A percentile compares a stretch with the other conserved stretches of the same genome.
Conservation (phyloP, 2,329 filamentous ascomycete species). For the Cadophora malorum region DNA sequence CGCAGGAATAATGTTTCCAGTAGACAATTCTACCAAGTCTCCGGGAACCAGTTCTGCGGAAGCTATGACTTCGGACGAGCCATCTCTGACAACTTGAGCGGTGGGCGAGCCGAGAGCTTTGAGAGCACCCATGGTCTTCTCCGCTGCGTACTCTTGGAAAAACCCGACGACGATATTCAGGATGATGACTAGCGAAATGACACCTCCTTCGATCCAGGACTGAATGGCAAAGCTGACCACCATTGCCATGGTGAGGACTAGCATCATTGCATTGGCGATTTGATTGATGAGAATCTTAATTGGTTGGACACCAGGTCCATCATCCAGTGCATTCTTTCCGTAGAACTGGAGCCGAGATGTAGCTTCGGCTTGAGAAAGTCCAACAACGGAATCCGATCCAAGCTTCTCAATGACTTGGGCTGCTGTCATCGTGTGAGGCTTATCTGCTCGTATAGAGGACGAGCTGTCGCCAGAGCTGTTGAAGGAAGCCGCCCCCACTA, state of each 20-base stretch:
- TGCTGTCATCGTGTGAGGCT: slow-evolving; percentile 8
- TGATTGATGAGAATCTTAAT: slow-evolving; percentile 69
- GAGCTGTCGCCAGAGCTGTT: neutral
- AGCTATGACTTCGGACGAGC: slow-evolving; percentile 56
- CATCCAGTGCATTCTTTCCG: slow-evolving; percentile 53
- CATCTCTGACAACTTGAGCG: slow-evolving; percentile 54
- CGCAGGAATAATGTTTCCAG: slow-evolving; percentile 52
- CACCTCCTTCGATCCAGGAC: slow-evolving; percentile 66
- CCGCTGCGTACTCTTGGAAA: slow-evolving; percentile 59
- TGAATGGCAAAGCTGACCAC: slow-evolving; percentile 61
- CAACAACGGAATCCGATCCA: neutral
- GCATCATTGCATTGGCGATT: slow-evolving; percentile 72
- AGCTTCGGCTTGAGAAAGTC: neutral
- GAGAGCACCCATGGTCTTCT: slow-evolving; percentile 60
- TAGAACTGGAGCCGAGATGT: neutral
- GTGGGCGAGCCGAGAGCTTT: slow-evolving; percentile 40
- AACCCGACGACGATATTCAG: slow-evolving; percentile 67
- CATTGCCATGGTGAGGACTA: slow-evolving; percentile 66
- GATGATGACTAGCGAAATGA: slow-evolving; percentile 61
- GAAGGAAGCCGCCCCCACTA: neutral
- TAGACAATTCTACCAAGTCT: slow-evolving; percentile 62
- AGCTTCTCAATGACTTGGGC: slow-evolving; percentile 7
- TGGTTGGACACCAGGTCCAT: slow-evolving; percentile 63
- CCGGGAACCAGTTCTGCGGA: slow-evolving; percentile 62
- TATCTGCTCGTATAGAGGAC: neutral